These are phyloP conservation scores for Heterobasidion occidentale DNA, from an alignment of 1,284 basidiomycete genomes.

Conservation along the genomic window DNA sequence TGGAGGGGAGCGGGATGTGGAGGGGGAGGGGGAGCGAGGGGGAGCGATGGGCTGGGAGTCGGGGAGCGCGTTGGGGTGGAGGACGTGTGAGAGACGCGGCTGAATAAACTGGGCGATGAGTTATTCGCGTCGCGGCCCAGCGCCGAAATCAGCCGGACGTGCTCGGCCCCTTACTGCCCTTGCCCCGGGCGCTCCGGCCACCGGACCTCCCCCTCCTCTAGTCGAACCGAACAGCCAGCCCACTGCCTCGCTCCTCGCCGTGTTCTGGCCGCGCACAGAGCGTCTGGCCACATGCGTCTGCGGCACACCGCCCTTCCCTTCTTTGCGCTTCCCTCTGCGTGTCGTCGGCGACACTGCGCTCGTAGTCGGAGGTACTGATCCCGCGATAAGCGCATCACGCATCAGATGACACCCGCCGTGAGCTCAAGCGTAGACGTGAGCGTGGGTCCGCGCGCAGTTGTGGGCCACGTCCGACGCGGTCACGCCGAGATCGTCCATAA, in stretches of 20 bases:
- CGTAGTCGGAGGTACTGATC: neutral
- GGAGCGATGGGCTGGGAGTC: neutral
- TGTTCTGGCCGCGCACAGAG: no score
- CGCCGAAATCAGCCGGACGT: constrained; percentile 2
- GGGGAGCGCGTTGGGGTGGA: constrained; percentile 5
- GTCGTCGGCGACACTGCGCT: neutral
- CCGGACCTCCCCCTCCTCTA: no score
- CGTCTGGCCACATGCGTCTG: neutral
- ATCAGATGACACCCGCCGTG: neutral
- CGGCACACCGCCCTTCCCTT: neutral
- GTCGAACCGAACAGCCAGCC: no score
- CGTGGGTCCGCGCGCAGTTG: no score
- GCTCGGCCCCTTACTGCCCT: neutral
- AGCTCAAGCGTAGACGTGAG: neutral
- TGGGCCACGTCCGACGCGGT: no score
- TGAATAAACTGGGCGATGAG: constrained; percentile 5
- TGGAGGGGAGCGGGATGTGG: neutral
- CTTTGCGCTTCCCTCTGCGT: neutral
- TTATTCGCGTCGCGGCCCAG: constrained; percentile 13
- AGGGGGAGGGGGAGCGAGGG: constrained; percentile 1
- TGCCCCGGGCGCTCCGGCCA: constrained; percentile 7
- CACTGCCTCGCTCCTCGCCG: no score
- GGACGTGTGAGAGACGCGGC: constrained; percentile 13
- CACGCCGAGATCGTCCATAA: no score
- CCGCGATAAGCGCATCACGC: neutral